phyloP scores from a whole-genome alignment of 2,329 filamentous ascomycete species.

The Cordyceps pruinosa region DNA sequence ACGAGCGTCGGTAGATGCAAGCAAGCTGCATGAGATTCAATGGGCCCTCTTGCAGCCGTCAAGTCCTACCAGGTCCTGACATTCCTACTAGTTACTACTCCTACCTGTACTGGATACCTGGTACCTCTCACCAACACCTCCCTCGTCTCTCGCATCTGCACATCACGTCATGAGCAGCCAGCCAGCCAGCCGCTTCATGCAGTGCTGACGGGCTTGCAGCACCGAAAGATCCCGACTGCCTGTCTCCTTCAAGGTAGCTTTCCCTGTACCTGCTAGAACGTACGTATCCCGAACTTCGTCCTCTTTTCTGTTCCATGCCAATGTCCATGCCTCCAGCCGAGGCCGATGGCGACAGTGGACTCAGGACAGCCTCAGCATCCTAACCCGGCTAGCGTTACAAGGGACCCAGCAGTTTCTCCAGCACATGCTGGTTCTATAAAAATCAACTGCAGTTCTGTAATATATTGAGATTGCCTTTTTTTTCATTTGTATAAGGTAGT shows the following conservation, averaged over 20 bases:
- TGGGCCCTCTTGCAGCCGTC: background rate
- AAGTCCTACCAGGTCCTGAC: too few relatives aligned
- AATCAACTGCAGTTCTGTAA: too few relatives aligned
- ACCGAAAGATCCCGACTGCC: too few relatives aligned
- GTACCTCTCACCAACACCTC: too few relatives aligned
- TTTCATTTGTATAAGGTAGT: too few relatives aligned
- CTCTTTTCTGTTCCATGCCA: background rate
- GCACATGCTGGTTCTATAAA: background rate
- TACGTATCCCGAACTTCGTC: background rate
- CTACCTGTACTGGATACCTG: too few relatives aligned
- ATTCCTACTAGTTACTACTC: too few relatives aligned
- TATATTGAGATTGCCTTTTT: too few relatives aligned
- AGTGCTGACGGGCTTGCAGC: background rate
- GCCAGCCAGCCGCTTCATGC: background rate
- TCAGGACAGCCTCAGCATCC: background rate
- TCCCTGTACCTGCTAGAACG: too few relatives aligned
- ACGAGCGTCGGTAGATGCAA: too few relatives aligned
- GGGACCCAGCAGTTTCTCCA: background rate
- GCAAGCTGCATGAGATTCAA: background rate
- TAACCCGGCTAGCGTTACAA: background rate
- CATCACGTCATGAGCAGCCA: background rate
- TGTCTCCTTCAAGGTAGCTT: too few relatives aligned
- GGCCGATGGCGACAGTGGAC: background rate
- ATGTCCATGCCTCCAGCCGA: background rate
- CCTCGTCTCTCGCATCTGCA: background rate